Conservation (phyloP, 306 rosid genomes). For the Boehmeria nivea region DNA sequence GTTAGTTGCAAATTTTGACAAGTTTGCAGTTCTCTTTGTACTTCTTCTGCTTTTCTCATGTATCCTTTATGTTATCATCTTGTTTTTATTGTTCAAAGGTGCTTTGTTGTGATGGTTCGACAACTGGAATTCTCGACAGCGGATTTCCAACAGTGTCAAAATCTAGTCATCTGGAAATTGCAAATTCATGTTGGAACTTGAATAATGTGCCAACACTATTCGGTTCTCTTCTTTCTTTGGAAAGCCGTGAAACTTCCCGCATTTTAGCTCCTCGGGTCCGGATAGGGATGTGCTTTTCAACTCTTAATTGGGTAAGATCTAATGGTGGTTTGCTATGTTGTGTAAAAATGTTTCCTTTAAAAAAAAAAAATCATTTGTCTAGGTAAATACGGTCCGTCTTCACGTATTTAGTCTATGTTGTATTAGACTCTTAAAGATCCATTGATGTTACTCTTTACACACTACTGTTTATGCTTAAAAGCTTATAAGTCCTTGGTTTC, state of each 20-base stretch:
- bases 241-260: slow-evolving; percentile 40
- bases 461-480: no score
- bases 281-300: slow-evolving; percentile 86
- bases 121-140: slow-evolving; percentile 44
- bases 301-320: slow-evolving; percentile 64
- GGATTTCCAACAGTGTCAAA: slow-evolving; percentile 53
- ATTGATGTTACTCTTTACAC: no score
- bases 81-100: slow-evolving; percentile 48
- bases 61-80: slow-evolving; percentile 18
- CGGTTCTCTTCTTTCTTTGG: slow-evolving; percentile 82
- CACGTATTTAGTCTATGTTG: no score
- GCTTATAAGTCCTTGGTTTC: no score
- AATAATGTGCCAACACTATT: slow-evolving; percentile 43
- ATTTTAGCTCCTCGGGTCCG: slow-evolving; percentile 41
- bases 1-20: slow-evolving; percentile 29
- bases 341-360: background rate
- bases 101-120: slow-evolving; percentile 37
- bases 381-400: no score
- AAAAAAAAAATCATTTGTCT: no score
- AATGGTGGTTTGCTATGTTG: background rate
- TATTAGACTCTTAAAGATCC: no score
- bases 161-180: slow-evolving; percentile 30
- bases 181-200: slow-evolving; percentile 80
- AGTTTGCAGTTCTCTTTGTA: slow-evolving; percentile 19
- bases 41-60: slow-evolving; percentile 13